A percentile compares a stretch with the other conserved stretches of the same genome.
These are phyloP conservation scores for Rhizopogon rudus DNA, from an alignment of 768 basidiomycete species.

Conservation along the genomic window DNA sequence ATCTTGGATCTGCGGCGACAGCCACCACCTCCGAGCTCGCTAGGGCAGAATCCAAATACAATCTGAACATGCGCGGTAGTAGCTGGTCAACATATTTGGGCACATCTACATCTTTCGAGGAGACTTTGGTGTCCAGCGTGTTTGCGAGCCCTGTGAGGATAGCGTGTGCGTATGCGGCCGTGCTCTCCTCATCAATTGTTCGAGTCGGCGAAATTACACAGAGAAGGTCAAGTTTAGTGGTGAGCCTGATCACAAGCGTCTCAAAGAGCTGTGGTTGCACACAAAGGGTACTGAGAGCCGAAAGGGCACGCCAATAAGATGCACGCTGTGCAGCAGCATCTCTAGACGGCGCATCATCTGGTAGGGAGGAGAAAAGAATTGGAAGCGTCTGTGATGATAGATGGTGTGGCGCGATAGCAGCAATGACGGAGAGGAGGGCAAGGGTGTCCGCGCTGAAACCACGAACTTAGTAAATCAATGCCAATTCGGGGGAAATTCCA, in stretches of 20 bases:
- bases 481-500: constrained; percentile 1
- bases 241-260: constrained; percentile 70
- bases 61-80: constrained; percentile 63
- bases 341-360: constrained; percentile 56
- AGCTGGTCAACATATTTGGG: constrained; percentile 76
- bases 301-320: constrained; percentile 63
- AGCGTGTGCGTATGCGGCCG: constrained; percentile 83
- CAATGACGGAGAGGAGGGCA: constrained; percentile 58
- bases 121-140: constrained; percentile 51
- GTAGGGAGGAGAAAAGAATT: constrained; percentile 69
- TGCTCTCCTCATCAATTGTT: constrained; percentile 45
- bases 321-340: constrained; percentile 52
- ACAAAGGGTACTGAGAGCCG: constrained; percentile 69
- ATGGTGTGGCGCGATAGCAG: constrained; percentile 53
- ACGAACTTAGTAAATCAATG: background rate
- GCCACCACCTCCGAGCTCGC: constrained; percentile 19
- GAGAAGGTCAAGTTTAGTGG: constrained; percentile 71
- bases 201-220: constrained; percentile 34
- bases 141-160: constrained; percentile 67
- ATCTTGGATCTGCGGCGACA: constrained; percentile 30
- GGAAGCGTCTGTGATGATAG: constrained; percentile 77
- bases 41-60: constrained; percentile 45
- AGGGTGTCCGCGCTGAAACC: constrained; percentile 50
- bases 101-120: constrained; percentile 62
- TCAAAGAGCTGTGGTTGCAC: constrained; percentile 77